Base-by-base conservation (phyloP, 331 rosid genomes). In the Phaseolus coccineus region DNA sequence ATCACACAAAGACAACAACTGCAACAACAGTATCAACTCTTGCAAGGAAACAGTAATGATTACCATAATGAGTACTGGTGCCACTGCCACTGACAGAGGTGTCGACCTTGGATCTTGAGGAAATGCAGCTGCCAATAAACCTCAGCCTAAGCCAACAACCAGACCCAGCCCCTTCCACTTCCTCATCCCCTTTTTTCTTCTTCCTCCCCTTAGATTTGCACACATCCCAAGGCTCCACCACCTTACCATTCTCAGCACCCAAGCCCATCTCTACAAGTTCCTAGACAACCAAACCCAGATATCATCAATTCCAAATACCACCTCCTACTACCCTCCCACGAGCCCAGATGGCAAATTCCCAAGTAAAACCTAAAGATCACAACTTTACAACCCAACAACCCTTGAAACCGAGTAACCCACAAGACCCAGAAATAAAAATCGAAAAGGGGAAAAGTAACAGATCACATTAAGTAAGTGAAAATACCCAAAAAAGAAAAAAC, bases 71-170 rank as follows among this genome's bases (percentile, higher is more conserved):
- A 87, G 93, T 75, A 80, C 94, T 90, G 84, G 89, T 81, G 69
- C 98, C 97, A 80, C 96, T 83, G 71, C 97, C 97, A 78, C 96
- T 96, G 31, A 85, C 84, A 52, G 99, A 91, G 87, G 84, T 91
- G 84, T 96, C 98, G 77, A 96, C 98, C 88, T 96, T 96, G 90
- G 99, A 93, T 96, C 97, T 93, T 79, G 99, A 96, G 87, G 97
- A 91, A 87, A 93, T 93, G 96, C 99, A 96, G 96, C 96, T 88
- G 4, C 96, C 91, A 84, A 96, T 73, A 59, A 90, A 85, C 82
- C 92, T 90, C 65, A 91, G 74, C 85, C 91, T 85, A 78, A 89
- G 76, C 99, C 96, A 96, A 84, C 98, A 96, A 69, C 99, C 96
- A 87, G 82, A 82, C 59, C 76, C 88, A 63, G 77, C 84, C 69